These are phyloP conservation scores for Leccinum solheimii DNA, from an alignment of 1,284 basidiomycete species.

Conservation along the genomic window DNA sequence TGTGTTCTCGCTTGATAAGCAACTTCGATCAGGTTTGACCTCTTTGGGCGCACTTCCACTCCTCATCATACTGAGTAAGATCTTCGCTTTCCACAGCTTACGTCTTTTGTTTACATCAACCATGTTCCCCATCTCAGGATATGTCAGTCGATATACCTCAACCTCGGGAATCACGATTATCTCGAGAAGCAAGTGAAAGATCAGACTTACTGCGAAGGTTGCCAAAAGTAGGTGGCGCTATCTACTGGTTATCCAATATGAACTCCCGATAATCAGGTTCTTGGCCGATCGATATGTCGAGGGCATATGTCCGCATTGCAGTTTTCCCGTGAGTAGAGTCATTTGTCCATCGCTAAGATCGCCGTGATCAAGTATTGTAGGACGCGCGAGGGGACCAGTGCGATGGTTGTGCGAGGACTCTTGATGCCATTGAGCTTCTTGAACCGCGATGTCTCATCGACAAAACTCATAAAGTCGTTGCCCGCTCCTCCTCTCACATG, in stretches of 20 bases:
- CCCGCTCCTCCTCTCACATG: slow-evolving; percentile 88
- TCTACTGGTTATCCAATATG: not conserved
- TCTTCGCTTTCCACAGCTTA: slow-evolving; percentile 20
- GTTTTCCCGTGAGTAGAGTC: slow-evolving; percentile 60
- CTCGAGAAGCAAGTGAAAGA: slow-evolving; percentile 84
- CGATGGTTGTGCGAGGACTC: slow-evolving; percentile 90
- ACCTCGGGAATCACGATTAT: slow-evolving; percentile 75
- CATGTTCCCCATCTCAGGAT: slow-evolving; percentile 55
- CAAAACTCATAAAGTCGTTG: slow-evolving; percentile 75
- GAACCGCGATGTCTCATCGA: slow-evolving; percentile 94
- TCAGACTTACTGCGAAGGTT: slow-evolving; percentile 92
- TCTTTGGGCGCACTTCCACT: slow-evolving; percentile 95
- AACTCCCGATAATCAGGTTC: slow-evolving; percentile 55
- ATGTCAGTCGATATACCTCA: slow-evolving; percentile 83
- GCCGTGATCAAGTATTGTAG: slow-evolving; percentile 38
- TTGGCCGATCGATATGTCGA: slow-evolving; percentile 95
- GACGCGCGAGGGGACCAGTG: slow-evolving; percentile 99
- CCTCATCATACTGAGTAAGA: slow-evolving; percentile 85
- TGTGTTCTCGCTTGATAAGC: slow-evolving; percentile 5
- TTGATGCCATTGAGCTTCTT: slow-evolving; percentile 92
- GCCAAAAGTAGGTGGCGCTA: slow-evolving; percentile 61
- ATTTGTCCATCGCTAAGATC: slow-evolving; percentile 12
- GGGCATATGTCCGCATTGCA: slow-evolving; percentile 90
- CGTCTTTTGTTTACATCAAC: not conserved
- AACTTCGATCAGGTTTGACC: slow-evolving; percentile 75